Conservation (phyloP, 441 rosid genomes). For the Bruguiera hainesii region DNA sequence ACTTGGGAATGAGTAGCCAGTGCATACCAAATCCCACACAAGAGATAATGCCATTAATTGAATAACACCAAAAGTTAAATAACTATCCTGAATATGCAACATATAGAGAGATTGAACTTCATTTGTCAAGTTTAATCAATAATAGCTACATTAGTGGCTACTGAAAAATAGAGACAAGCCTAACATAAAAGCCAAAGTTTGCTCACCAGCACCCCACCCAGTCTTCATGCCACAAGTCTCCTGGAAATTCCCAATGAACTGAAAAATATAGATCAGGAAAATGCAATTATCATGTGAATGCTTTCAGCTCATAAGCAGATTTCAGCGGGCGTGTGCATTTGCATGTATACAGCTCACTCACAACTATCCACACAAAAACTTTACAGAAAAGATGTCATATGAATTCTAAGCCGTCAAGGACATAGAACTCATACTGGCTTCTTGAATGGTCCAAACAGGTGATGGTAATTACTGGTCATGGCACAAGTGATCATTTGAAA, state of each 20-base stretch:
- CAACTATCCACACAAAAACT: too few relatives aligned
- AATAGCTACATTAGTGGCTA: neutral
- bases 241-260: constrained; percentile 87
- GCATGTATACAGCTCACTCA: too few relatives aligned
- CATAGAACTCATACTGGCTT: too few relatives aligned
- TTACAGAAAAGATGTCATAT: too few relatives aligned
- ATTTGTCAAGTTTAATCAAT: neutral
- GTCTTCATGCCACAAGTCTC: constrained; percentile 68
- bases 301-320: too few relatives aligned
- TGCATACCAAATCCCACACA: too few relatives aligned
- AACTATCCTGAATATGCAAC: constrained; percentile 1
- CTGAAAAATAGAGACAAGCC: neutral
- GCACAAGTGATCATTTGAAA: too few relatives aligned
- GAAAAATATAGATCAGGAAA: constrained; percentile 25
- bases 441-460: too few relatives aligned
- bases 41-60: neutral
- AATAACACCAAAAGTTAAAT: neutral
- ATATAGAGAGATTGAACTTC: neutral
- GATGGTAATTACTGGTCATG: too few relatives aligned
- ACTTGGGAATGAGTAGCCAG: neutral
- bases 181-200: neutral
- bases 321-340: too few relatives aligned
- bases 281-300: neutral
- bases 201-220: constrained; percentile 84
- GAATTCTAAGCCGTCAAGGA: too few relatives aligned